Evolutionary conservation across 73 alveolate genomes (phyloP).

Genomic region (Urostyla sp.): DNA sequence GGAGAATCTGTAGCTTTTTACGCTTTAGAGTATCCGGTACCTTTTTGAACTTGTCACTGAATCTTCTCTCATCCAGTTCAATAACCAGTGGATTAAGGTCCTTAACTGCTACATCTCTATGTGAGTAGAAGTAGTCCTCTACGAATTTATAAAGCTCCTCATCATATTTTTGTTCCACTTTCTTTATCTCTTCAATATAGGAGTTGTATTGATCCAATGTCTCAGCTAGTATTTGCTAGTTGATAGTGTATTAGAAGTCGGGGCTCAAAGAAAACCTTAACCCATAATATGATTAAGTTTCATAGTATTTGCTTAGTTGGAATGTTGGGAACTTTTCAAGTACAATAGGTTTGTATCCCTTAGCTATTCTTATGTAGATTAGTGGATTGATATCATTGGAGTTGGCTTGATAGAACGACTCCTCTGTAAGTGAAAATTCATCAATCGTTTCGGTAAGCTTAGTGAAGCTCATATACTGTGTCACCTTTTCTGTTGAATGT

Average conservation of each 20-base stretch:
- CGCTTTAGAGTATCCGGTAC: slow-evolving; percentile 29
- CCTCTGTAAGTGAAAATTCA: slow-evolving; percentile 38
- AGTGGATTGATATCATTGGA: slow-evolving; percentile 45
- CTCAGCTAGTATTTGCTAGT: slow-evolving; percentile 17
- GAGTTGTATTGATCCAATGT: slow-evolving; percentile 34
- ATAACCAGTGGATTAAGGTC: slow-evolving; percentile 42
- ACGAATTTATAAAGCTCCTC: slow-evolving; percentile 48
- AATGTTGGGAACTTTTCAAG: slow-evolving; percentile 38
- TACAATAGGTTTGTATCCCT: slow-evolving; percentile 32
- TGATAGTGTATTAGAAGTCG: slow-evolving; percentile 55
- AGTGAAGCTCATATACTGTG: slow-evolving; percentile 44
- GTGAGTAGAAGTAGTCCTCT: slow-evolving; percentile 45
- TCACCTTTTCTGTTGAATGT: slow-evolving; percentile 12
- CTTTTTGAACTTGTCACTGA: slow-evolving; percentile 45
- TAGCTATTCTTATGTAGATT: slow-evolving; percentile 25
- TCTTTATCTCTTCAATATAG: slow-evolving; percentile 50
- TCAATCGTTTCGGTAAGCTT: slow-evolving; percentile 42
- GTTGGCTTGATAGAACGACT: slow-evolving; percentile 34
- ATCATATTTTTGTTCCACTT: slow-evolving; percentile 40
- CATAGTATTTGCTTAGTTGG: slow-evolving; percentile 26
- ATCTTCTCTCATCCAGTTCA: slow-evolving; percentile 52
- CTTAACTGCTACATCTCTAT: slow-evolving; percentile 39
- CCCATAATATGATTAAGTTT: slow-evolving; percentile 31
- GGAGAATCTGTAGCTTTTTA: slow-evolving; percentile 19
- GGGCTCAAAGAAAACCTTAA: slow-evolving; percentile 44